Base-by-base conservation (phyloP, 306 rosid species). In the Ormosia semicastrata region DNA sequence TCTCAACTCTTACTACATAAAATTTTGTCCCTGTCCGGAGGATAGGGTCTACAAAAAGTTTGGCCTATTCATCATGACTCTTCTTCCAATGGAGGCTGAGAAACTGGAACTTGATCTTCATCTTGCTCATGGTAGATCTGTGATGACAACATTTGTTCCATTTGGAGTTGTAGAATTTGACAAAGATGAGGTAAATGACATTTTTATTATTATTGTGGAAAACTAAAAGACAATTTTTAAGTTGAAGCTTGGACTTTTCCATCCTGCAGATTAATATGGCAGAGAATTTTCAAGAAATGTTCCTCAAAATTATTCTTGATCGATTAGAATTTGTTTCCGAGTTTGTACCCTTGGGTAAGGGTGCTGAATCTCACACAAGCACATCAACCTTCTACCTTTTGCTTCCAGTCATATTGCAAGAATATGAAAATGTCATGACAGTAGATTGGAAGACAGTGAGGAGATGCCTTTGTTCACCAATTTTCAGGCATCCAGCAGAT, bases 211-310 rank as follows among this genome's bases (percentile, higher is more conserved):
- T 41, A 43, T 60, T 50, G 6, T 17, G 11, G 8, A 59, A 39
- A 40, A 34, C 34, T 24, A 43, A 24, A 41, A 71, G 50, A 50
- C 57, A 30, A 41, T 52, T 12, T 64, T 70, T 58, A 57, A 59
- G 14, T 18, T 80, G 33, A 57, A 68, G 79, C 76, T 73, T 68
- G 40, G 50, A 77, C 46, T 34, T 68, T 70, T 56, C 53, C 11
- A 17, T 64, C 86, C 69, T 85, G 78, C 93, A 95, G 99, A 92
- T 93, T 70, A 75, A 62, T 84, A 85, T 87, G 87, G 97, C 99
- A 29, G 88, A 92, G 78, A 79, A 81, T n/a, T 93, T 95, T 87
- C 99, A 95, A 86, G 96, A 93, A 86, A 93, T 93, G 97, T 93
- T 86, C 82, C 98, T 93, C 68, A 95, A 90, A 89, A 73, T 93